These are phyloP conservation scores for Sicyos edulis DNA, from an alignment of 306 rosid species.

Conservation along the genomic window DNA sequence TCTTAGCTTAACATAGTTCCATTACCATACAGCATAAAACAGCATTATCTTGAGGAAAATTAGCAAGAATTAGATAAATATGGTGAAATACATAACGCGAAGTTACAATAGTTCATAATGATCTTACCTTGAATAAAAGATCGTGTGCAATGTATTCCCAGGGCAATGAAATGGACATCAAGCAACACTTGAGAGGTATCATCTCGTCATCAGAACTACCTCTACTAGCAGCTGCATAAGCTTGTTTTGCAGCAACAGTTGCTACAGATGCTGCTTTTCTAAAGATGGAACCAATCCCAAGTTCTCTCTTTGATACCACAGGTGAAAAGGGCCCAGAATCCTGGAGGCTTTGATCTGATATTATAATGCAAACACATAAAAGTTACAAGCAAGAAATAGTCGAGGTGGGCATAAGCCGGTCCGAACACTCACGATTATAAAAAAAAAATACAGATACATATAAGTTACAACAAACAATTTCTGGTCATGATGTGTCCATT, in stretches of 20 bases:
- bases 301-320: constrained; percentile 63
- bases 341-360: constrained; percentile 82
- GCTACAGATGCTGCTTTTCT: constrained; percentile 87
- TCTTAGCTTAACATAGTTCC: not conserved
- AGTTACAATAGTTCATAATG: not conserved
- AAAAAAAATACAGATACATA: not conserved
- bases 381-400: no score
- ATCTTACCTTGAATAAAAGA: constrained; percentile 87
- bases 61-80: not conserved
- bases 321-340: constrained; percentile 79
- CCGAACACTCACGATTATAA: no score
- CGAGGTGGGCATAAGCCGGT: no score
- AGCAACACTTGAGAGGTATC: constrained; percentile 89
- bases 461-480: constrained; percentile 30
- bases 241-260: constrained; percentile 79
- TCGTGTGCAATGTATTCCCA: constrained; percentile 92
- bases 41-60: not conserved
- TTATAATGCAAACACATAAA: constrained; percentile 14
- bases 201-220: constrained; percentile 57
- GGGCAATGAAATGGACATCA: constrained; percentile 92
- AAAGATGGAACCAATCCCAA: constrained; percentile 71
- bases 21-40: not conserved
- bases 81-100: no score
- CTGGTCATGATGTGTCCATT: not conserved
- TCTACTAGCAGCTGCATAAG: constrained; percentile 77